These are phyloP conservation scores for Aspergillus leporis DNA, from an alignment of 495 filamentous ascomycete genomes.

Conservation along the genomic window DNA sequence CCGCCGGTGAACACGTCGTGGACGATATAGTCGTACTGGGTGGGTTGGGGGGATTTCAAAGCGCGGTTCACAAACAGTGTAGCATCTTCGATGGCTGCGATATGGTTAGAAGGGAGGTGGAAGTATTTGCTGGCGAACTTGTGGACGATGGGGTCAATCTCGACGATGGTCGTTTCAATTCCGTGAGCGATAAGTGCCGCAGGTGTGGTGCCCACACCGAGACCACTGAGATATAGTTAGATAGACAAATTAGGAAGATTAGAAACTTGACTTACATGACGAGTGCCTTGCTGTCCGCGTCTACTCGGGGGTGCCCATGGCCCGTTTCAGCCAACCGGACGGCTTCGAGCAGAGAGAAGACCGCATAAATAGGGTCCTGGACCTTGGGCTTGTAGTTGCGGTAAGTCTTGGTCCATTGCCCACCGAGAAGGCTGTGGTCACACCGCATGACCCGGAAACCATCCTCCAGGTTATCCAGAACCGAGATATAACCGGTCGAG, in stretches of 20 bases:
- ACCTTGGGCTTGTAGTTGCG: constrained; percentile 48
- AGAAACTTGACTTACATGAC: constrained; percentile 61
- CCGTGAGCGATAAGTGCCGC: constrained; percentile 83
- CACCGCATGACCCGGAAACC: constrained; percentile 84
- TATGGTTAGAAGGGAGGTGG: constrained; percentile 73
- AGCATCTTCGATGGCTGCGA: constrained; percentile 78
- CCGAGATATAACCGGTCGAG: constrained; percentile 86
- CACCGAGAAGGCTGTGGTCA: constrained; percentile 90
- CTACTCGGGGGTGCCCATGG: constrained; percentile 47
- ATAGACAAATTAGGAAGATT: constrained; percentile 1
- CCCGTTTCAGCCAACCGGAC: constrained; percentile 73
- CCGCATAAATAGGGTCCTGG: constrained; percentile 85
- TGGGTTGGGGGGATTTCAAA: constrained; percentile 38
- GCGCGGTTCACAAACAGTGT: constrained; percentile 65
- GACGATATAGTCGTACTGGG: constrained; percentile 84
- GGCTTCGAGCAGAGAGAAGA: constrained; percentile 91
- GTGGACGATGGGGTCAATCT: constrained; percentile 89
- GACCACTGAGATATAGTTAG: constrained; percentile 56
- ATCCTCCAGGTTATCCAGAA: constrained; percentile 69
- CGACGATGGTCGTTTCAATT: constrained; percentile 88
- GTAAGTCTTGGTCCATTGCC: constrained; percentile 68
- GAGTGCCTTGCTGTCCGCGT: constrained; percentile 73
- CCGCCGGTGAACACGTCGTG: constrained; percentile 99
- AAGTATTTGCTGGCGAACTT: constrained; percentile 83
- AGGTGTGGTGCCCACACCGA: constrained; percentile 89